Evolutionary conservation across 495 filamentous ascomycete species (phyloP).

Genomic region (Annulohypoxylon moriforme): DNA sequence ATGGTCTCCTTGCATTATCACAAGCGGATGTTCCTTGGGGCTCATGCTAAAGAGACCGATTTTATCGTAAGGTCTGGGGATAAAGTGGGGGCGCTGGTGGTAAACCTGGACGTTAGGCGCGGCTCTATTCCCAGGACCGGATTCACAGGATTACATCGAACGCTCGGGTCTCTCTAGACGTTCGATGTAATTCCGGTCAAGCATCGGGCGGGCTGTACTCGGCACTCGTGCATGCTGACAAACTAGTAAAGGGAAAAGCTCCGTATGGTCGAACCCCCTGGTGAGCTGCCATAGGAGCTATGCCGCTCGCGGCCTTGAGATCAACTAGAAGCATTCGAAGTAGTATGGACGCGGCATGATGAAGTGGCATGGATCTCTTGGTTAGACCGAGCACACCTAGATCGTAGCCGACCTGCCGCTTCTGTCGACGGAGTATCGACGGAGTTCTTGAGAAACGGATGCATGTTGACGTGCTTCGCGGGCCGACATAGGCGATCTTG

Average conservation of each 20-base stretch:
- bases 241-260: constrained; percentile 19
- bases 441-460: constrained; percentile 29
- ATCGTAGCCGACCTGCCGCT: constrained; percentile 26
- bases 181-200: constrained; percentile 3
- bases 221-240: constrained; percentile 29
- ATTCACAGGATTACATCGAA: constrained; percentile 7
- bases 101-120: constrained; percentile 24
- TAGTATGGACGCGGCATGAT: constrained; percentile 11
- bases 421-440: constrained; percentile 33
- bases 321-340: constrained; percentile 11
- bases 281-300: constrained; percentile 1
- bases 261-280: constrained; percentile 19
- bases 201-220: constrained; percentile 7
- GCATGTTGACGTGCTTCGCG: constrained; percentile 14
- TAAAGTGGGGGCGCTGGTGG: constrained; percentile 23
- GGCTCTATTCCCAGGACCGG: constrained; percentile 29
- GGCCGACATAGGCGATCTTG: constrained; percentile 37
- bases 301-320: constrained; percentile 10
- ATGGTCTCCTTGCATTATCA: constrained; percentile 7
- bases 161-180: constrained; percentile 31
- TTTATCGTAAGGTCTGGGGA: not conserved
- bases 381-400: constrained; percentile 34
- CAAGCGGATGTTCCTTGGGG: not conserved
- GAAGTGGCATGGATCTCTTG: constrained; percentile 4
- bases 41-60: constrained; percentile 1